Base-by-base conservation (phyloP, 1,284 basidiomycete species). In the Flammula alnicola region DNA sequence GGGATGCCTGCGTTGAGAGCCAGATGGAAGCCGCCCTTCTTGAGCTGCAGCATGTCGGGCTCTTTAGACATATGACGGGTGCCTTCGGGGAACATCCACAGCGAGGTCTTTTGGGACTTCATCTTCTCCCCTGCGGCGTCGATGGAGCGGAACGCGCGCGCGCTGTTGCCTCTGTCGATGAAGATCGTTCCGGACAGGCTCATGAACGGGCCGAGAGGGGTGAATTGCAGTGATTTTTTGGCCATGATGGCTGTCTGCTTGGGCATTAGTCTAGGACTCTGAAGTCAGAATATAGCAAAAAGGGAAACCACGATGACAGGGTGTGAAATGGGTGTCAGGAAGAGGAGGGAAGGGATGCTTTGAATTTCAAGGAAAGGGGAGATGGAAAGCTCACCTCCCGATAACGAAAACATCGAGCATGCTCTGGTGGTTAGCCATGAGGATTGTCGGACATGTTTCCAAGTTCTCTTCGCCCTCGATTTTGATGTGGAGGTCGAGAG, bases 21-120 rank as follows among this genome's bases (percentile, higher is more conserved):
- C 29, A 98, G 80, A 65, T 99, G 94, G 79, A 99, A 99, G 0
- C 95, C 95, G 31, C 97, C 97, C 72, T 98, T 99, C 76, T 99
- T 99, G 76, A 99, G 91, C 0, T 93, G 89, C 2, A 94, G 77
- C 63, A 98, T 70, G 26, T 80, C 77, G 6, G 86, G 79, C 36
- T 78, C 73, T 55, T 84, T 75, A n/a, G 79, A 77, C 49, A 80
- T 79, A 19, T 90, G 85, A 19, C 97, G 83, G 2, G 95, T 98
- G 27, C 95, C 94, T 71, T 97, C 95, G 1, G 94, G 92, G 71
- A 93, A 97, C 64, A 97, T 84, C 88, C 91, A 95, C 41, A 97
- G 72, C 5, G 91, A 93, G 23, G 91, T 78, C 63, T 83, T 70
- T 26, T 82, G 77, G 32, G 69, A 63, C 72, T 91, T 94, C 87